These are phyloP conservation scores for Prunus kanzakura DNA, from an alignment of 306 rosid species.

Conservation along the genomic window DNA sequence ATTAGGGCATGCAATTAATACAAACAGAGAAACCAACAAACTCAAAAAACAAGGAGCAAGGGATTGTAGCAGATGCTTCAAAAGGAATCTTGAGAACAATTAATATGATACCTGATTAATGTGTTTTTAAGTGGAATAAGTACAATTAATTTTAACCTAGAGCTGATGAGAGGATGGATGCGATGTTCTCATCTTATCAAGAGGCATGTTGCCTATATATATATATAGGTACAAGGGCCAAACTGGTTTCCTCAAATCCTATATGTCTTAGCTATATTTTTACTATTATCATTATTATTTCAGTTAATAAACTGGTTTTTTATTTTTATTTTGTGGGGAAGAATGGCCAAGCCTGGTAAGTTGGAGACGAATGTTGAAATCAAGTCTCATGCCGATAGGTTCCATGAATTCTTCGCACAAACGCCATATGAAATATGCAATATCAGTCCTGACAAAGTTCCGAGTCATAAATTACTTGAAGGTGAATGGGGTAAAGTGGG, in stretches of 20 bases:
- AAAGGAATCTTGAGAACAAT: too few relatives aligned
- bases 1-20: too few relatives aligned
- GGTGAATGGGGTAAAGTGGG: slow-evolving; percentile 30
- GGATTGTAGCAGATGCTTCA: too few relatives aligned
- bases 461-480: slow-evolving; percentile 5
- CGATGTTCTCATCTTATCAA: too few relatives aligned
- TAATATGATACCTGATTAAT: too few relatives aligned
- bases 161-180: too few relatives aligned
- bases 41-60: not conserved
- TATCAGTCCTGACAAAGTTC: not conserved
- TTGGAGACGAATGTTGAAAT: slow-evolving; percentile 15
- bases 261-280: too few relatives aligned
- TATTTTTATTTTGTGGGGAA: not conserved
- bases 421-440: slow-evolving; percentile 19
- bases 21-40: not conserved
- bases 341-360: slow-evolving; percentile 18
- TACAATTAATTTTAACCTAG: too few relatives aligned
- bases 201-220: not conserved
- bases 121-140: too few relatives aligned
- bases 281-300: too few relatives aligned
- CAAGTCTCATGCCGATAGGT: slow-evolving; percentile 4
- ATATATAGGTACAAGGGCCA: not conserved
- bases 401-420: slow-evolving; percentile 12
- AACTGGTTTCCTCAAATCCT: not conserved
- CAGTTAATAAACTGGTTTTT: too few relatives aligned